A percentile compares a stretch with the other conserved stretches of the same genome.
phyloP scores from a whole-genome alignment of 2,329 filamentous ascomycete genomes.

The Penicillium janthinellum region DNA sequence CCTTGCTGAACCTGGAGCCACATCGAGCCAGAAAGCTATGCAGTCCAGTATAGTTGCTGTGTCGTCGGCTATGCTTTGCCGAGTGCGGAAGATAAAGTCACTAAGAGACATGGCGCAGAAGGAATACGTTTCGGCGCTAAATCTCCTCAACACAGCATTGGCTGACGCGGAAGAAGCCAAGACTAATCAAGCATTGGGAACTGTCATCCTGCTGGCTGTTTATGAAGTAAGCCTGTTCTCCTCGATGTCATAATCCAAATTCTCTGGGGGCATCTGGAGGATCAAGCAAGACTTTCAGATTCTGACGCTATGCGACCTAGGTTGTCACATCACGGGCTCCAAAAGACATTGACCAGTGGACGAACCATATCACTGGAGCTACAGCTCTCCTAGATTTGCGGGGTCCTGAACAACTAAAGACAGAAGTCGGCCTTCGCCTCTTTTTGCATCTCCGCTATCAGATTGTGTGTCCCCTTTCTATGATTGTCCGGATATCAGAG shows the following conservation, averaged over 20 bases:
- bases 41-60: slow-evolving; percentile 58
- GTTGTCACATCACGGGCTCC: slow-evolving; percentile 46
- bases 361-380: slow-evolving; percentile 62
- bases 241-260: not conserved
- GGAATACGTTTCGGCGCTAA: slow-evolving; percentile 58
- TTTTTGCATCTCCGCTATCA: slow-evolving; percentile 61
- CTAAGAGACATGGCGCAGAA: slow-evolving; percentile 53
- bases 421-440: slow-evolving; percentile 52
- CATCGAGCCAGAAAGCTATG: slow-evolving; percentile 36
- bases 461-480: slow-evolving; percentile 48
- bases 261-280: not conserved
- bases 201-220: slow-evolving; percentile 61
- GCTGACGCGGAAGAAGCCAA: slow-evolving; percentile 37
- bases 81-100: slow-evolving; percentile 52
- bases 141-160: slow-evolving; percentile 42
- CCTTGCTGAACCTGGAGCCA: slow-evolving; percentile 18
- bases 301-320: slow-evolving; percentile 23
- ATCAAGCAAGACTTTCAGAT: not conserved
- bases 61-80: slow-evolving; percentile 61
- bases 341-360: slow-evolving; percentile 54
- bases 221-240: slow-evolving; percentile 56
- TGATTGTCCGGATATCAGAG: not conserved
- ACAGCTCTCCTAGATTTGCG: slow-evolving; percentile 57
- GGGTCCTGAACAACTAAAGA: slow-evolving; percentile 42
- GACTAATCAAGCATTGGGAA: slow-evolving; percentile 51